Evolutionary conservation across 805 yeast genomes (phyloP).

Genomic region (Candida morakotiae): DNA sequence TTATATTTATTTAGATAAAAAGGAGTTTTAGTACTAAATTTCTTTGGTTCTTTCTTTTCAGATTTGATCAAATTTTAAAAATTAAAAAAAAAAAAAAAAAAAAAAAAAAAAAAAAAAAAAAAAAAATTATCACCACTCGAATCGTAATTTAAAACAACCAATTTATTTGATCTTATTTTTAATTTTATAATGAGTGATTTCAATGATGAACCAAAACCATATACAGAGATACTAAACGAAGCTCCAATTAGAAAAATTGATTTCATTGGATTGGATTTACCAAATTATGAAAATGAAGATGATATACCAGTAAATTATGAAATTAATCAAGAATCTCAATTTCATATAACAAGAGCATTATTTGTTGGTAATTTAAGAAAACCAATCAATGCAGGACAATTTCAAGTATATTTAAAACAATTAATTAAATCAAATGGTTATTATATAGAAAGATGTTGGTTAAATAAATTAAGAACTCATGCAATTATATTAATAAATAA

Average conservation of each 20-base stretch:
- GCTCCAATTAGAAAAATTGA: constrained; percentile 6
- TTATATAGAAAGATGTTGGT: constrained; percentile 41
- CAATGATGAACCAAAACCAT: constrained; percentile 10
- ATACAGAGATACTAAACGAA: constrained; percentile 3
- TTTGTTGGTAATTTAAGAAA: constrained; percentile 41
- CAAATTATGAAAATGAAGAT: constrained; percentile 4
- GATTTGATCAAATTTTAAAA: background rate
- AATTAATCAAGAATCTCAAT: constrained; percentile 25
- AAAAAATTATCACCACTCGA: background rate
- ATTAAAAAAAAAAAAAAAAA: background rate
- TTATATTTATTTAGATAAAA: too few species aligned
- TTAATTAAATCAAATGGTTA: constrained; percentile 19
- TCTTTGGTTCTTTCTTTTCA: too few species aligned
- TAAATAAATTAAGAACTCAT: constrained; percentile 38
- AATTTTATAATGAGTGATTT: constrained; percentile 14
- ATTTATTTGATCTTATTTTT: too few species aligned
- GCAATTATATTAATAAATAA: constrained; percentile 38
- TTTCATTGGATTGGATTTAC: constrained; percentile 6
- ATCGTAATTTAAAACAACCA: background rate
- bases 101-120: too few species aligned
- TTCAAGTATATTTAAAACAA: constrained; percentile 31
- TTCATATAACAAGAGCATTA: constrained; percentile 39
- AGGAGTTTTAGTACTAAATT: too few species aligned
- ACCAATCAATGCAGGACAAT: constrained; percentile 34
- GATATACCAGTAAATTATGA: constrained; percentile 30